Conservation (phyloP, 345 rosid species). For the Clausena lansium region DNA sequence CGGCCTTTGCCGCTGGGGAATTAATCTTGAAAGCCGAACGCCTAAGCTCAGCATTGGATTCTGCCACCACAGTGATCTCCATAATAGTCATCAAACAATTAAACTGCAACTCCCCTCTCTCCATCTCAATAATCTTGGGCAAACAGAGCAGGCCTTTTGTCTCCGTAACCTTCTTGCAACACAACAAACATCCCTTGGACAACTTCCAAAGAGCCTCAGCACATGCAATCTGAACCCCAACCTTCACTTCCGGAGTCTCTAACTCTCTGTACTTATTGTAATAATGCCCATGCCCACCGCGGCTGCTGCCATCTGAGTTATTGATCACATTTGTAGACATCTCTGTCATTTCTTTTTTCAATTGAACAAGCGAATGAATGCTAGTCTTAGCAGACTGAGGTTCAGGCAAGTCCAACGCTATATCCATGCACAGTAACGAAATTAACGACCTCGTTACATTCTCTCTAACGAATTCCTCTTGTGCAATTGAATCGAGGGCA, state of each 20-base stretch:
- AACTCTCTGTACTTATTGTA: constrained; percentile 42
- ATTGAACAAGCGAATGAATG: constrained; percentile 51
- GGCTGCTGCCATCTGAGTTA: constrained; percentile 40
- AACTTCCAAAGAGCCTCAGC: constrained; percentile 52
- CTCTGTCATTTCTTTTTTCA: constrained; percentile 43
- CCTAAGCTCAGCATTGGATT: constrained; percentile 46
- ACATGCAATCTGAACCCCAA: constrained; percentile 41
- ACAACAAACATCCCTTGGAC: constrained; percentile 33
- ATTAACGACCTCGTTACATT: constrained; percentile 50
- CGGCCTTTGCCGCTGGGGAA: constrained; percentile 60
- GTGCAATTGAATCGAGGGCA: constrained; percentile 37
- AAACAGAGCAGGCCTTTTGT: constrained; percentile 57
- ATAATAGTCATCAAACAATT: constrained; percentile 50
- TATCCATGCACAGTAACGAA: constrained; percentile 38
- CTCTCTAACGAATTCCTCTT: constrained; percentile 46
- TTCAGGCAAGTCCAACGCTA: constrained; percentile 28
- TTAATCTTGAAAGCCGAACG: constrained; percentile 56
- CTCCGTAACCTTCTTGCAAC: constrained; percentile 50
- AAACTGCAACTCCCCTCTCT: constrained; percentile 46
- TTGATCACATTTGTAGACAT: constrained; percentile 12
- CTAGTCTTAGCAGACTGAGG: constrained; percentile 30
- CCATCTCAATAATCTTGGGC: constrained; percentile 44
- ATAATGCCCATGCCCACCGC: constrained; percentile 22
- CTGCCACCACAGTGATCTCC: constrained; percentile 53
- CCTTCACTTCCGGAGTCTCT: constrained; percentile 38